Evolutionary conservation across 371 early-diverging fungal genomes (phyloP).

Genomic region (Syncephalis fuscata): DNA sequence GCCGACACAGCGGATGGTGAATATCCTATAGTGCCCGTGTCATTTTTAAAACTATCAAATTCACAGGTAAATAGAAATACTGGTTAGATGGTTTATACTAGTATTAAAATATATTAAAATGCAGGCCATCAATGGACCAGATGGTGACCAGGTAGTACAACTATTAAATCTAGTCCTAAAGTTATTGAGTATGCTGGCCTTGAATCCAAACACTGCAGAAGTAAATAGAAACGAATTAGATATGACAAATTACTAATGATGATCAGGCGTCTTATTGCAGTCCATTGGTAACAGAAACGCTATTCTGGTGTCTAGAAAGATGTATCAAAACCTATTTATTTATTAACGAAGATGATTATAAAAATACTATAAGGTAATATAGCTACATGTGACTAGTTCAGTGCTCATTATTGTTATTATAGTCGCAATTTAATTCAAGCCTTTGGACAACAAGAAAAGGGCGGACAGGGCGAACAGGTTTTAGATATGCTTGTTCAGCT

Average conservation of each 20-base stretch:
- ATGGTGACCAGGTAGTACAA: constrained; percentile 32
- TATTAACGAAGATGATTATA: constrained; percentile 36
- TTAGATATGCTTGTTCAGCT: constrained; percentile 42
- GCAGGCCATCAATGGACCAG: constrained; percentile 6
- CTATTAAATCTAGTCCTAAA: constrained; percentile 32
- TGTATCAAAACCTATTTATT: constrained; percentile 59
- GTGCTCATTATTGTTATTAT: neutral
- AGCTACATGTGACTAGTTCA: neutral
- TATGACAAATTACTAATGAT: constrained; percentile 1
- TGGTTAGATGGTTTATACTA: too few species aligned
- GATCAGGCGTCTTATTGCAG: constrained; percentile 38
- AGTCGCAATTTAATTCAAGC: constrained; percentile 31
- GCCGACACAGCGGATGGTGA: constrained; percentile 53
- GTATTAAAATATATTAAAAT: too few species aligned
- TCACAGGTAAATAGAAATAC: constrained; percentile 11
- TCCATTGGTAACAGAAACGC: constrained; percentile 50
- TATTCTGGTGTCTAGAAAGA: constrained; percentile 58
- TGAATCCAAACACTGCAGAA: constrained; percentile 24
- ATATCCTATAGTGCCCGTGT: constrained; percentile 48
- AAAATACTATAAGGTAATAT: constrained; percentile 24
- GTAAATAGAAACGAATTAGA: constrained; percentile 7
- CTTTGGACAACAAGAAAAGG: constrained; percentile 33
- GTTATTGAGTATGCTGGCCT: constrained; percentile 20
- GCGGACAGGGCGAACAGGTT: constrained; percentile 36
- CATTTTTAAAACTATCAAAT: constrained; percentile 38